Percentiles rank a stretch among this genome's conserved stretches.
Evolutionary conservation across 2,329 filamentous ascomycete species (phyloP).

Genomic region (Pestalotiopsis fici): DNA sequence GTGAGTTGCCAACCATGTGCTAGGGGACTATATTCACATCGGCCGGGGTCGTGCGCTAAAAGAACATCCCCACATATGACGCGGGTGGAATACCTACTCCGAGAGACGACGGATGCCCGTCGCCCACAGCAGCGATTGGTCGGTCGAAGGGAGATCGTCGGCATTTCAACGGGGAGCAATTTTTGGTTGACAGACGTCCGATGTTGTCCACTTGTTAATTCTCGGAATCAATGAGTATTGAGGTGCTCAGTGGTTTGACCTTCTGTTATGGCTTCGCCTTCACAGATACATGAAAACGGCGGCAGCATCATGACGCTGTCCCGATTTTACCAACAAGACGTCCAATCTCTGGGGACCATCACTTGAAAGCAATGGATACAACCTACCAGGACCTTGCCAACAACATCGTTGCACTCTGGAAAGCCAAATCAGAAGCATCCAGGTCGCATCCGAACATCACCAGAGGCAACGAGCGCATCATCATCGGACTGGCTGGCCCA

Average conservation of each 20-base stretch:
- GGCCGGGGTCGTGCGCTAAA: neutral
- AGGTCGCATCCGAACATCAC: no score
- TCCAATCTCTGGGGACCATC: neutral
- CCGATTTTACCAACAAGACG: neutral
- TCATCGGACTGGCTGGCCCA: conserved; percentile 22
- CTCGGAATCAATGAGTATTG: neutral
- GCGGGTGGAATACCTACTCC: neutral
- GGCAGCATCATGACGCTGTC: neutral
- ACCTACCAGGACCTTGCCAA: neutral
- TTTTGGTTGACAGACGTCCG: neutral
- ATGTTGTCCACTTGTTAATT: neutral
- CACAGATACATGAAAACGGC: neutral
- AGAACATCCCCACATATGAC: neutral
- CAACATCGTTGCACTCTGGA: neutral
- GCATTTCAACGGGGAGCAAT: neutral
- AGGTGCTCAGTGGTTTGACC: neutral
- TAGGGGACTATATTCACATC: neutral
- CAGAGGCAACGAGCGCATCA: neutral
- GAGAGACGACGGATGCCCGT: neutral
- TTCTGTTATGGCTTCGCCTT: neutral
- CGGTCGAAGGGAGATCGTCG: neutral
- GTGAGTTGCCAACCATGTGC: no score
- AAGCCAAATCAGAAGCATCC: neutral
- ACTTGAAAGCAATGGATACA: neutral
- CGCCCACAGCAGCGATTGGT: neutral